phyloP scores from a whole-genome alignment of 176 grass and related monocot species.

The Phyllostachys edulis region DNA sequence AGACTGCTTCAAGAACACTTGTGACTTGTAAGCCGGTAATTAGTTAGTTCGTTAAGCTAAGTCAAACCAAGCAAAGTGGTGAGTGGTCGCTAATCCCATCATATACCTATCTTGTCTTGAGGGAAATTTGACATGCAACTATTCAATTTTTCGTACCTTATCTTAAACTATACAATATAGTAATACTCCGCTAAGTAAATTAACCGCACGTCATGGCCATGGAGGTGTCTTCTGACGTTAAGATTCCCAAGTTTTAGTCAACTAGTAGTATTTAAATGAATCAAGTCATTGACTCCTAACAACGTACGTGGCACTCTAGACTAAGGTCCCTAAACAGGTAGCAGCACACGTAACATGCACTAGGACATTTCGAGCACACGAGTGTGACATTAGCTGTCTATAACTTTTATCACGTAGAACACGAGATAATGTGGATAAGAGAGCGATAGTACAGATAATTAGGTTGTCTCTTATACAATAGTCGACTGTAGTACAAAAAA shows the following conservation, averaged over 20 bases:
- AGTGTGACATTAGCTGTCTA: too few species aligned
- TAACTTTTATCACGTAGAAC: too few species aligned
- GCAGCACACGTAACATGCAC: background rate
- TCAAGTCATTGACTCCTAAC: background rate
- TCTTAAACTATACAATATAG: background rate
- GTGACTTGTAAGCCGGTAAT: background rate
- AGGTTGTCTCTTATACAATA: too few species aligned
- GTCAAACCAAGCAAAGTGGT: background rate
- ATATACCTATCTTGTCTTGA: background rate
- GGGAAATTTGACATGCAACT: slow-evolving; percentile 10
- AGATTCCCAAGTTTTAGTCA: background rate
- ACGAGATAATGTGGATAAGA: too few species aligned
- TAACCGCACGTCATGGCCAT: slow-evolving; percentile 11
- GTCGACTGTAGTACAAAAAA: too few species aligned
- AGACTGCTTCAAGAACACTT: background rate
- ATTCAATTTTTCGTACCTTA: background rate
- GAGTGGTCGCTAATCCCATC: background rate
- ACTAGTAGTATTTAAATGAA: background rate
- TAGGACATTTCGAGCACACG: background rate
- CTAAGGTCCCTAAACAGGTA: background rate
- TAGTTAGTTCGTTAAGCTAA: background rate
- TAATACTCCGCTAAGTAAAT: background rate
- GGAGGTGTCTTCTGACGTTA: background rate
- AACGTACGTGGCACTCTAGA: background rate
- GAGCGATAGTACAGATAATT: too few species aligned